Conservation (phyloP, 1,284 basidiomycete genomes). For the Tylopilus sp. region DNA sequence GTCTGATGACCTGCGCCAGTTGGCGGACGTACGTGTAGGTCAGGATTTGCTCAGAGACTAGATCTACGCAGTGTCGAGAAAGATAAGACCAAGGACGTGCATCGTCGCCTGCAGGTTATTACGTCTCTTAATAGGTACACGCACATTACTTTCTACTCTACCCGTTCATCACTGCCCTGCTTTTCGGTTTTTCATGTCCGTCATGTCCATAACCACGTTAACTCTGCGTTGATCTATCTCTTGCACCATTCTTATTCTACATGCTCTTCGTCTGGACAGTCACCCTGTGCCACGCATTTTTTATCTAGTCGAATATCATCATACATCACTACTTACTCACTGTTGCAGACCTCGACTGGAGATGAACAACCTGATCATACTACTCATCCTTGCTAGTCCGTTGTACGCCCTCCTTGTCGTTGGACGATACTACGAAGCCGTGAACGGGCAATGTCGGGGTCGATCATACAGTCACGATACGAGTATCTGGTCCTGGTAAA, state of each 20-base stretch:
- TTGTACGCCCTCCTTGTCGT: no score
- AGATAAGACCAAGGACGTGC: slow-evolving; percentile 17
- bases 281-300: slow-evolving; percentile 6
- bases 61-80: slow-evolving; percentile 20
- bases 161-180: no score
- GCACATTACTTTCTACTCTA: slow-evolving; percentile 5
- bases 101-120: slow-evolving; percentile 19
- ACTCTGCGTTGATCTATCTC: background rate
- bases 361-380: no score
- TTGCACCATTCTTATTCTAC: background rate
- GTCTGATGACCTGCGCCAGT: slow-evolving; percentile 5
- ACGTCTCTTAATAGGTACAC: slow-evolving; percentile 18
- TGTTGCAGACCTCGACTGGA: no score
- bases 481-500: no score
- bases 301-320: slow-evolving; percentile 26
- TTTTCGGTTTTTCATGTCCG: background rate
- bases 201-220: slow-evolving; percentile 11
- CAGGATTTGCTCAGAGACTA: slow-evolving; percentile 23
- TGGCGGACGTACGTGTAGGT: slow-evolving; percentile 25
- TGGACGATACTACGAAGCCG: no score
- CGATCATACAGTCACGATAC: no score
- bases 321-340: no score
- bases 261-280: slow-evolving; percentile 6
- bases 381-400: no score
- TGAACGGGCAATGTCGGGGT: no score